These are phyloP conservation scores for Mycena latifolia DNA, from an alignment of 768 basidiomycete species.

Conservation along the genomic window DNA sequence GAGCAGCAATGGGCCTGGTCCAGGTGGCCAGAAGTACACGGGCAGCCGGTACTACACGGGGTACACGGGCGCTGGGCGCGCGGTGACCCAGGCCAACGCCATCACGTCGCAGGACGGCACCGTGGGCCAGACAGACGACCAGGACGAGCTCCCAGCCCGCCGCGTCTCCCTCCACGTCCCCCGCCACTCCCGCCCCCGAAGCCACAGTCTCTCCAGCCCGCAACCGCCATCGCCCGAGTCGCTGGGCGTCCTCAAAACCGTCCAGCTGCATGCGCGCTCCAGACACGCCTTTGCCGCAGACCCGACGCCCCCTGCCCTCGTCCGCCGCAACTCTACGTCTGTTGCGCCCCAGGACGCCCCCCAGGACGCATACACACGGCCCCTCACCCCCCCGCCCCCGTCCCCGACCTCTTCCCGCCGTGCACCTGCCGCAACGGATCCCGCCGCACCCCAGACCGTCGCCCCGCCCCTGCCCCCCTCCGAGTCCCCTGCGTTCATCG, in stretches of 20 bases:
- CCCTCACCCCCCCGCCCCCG: slow-evolving; percentile 31
- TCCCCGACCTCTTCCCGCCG: slow-evolving; percentile 16
- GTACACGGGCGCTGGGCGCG: slow-evolving; percentile 75
- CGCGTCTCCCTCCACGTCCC: slow-evolving; percentile 44
- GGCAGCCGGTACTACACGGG: slow-evolving; percentile 79
- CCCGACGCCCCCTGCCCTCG: slow-evolving; percentile 48
- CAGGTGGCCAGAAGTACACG: slow-evolving; percentile 81
- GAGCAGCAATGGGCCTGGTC: slow-evolving; percentile 69
- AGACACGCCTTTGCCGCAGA: slow-evolving; percentile 61
- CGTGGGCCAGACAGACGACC: slow-evolving; percentile 66
- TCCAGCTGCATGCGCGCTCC: slow-evolving; percentile 73
- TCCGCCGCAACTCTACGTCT: slow-evolving; percentile 64
- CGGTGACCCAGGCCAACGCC: slow-evolving; percentile 79
- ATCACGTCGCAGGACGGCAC: slow-evolving; percentile 66
- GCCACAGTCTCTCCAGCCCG: slow-evolving; percentile 73
- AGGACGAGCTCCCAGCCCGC: slow-evolving; percentile 58
- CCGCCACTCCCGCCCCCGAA: slow-evolving; percentile 59
- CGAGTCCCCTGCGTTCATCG: slow-evolving; percentile 31
- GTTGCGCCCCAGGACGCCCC: slow-evolving; percentile 42
- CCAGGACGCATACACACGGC: no score
- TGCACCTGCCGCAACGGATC: slow-evolving; percentile 34
- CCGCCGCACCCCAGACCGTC: slow-evolving; percentile 44
- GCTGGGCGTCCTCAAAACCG: slow-evolving; percentile 71
- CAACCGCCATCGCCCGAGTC: slow-evolving; percentile 48
- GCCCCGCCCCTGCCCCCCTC: slow-evolving; percentile 12